phyloP scores from a whole-genome alignment of 805 yeast genomes.

The Limtongozyma cylindracea region DNA sequence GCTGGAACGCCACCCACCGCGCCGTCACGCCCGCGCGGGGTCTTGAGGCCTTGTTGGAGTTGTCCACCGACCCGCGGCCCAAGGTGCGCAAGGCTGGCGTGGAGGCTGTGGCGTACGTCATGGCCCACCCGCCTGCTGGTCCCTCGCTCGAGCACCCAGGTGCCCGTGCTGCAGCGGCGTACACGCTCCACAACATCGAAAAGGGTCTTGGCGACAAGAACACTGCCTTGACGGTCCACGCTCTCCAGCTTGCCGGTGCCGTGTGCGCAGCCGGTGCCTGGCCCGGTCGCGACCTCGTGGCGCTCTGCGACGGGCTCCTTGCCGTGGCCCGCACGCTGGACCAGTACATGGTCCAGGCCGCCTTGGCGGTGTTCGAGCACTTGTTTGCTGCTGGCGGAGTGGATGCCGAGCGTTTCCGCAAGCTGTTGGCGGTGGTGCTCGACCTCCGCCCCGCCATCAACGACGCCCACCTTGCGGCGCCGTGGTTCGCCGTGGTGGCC shows the following conservation, averaged over 20 bases:
- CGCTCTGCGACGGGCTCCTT: constrained; percentile 51
- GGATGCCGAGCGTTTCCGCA: constrained; percentile 36
- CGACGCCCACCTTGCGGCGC: constrained; percentile 70
- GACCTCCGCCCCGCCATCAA: constrained; percentile 61
- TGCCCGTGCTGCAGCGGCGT: too few relatives aligned
- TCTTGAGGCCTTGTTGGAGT: constrained; percentile 47
- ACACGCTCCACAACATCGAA: constrained; percentile 28
- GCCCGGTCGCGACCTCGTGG: constrained; percentile 48
- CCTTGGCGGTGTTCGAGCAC: constrained; percentile 68
- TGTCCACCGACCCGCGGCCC: constrained; percentile 74
- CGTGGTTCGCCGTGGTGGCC: constrained; percentile 90
- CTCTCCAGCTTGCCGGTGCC: constrained; percentile 47
- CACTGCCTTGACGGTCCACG: constrained; percentile 41
- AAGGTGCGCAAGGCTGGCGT: constrained; percentile 89
- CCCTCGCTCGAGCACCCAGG: constrained; percentile 58
- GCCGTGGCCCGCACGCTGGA: constrained; percentile 63
- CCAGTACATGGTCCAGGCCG: constrained; percentile 59
- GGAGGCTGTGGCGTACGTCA: constrained; percentile 51
- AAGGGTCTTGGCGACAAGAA: constrained; percentile 12
- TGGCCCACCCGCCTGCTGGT: constrained; percentile 46
- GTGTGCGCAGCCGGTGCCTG: constrained; percentile 59
- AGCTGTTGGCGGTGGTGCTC: constrained; percentile 44
- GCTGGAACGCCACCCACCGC: constrained; percentile 44
- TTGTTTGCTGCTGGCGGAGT: constrained; percentile 36
- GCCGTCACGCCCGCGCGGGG: constrained; percentile 64